Evolutionary conservation across 352 stramenopile species (phyloP).

Genomic region (Phytophthora fragariaefolia): DNA sequence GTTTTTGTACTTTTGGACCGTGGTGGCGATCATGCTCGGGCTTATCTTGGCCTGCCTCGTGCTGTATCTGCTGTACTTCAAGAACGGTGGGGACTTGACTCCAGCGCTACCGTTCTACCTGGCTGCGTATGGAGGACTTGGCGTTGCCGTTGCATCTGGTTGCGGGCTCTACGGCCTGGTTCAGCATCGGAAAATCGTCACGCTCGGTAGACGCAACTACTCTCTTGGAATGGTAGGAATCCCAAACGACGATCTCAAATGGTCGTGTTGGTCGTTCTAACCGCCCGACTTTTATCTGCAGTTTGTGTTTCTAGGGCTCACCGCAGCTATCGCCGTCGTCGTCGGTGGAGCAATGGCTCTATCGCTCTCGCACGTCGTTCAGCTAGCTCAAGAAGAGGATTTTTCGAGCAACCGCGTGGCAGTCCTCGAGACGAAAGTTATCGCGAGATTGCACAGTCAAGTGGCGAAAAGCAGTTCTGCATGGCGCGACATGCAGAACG

Average conservation of each 20-base stretch:
- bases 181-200: conserved; percentile 61
- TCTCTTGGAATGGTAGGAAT: conserved; percentile 53
- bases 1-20: conserved; percentile 63
- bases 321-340: conserved; percentile 51
- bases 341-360: conserved; percentile 57
- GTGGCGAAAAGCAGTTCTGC: conserved; percentile 28
- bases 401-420: conserved; percentile 45
- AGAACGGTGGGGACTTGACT: conserved; percentile 60
- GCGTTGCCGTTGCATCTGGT: conserved; percentile 47
- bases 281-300: conserved; percentile 16
- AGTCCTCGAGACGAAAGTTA: conserved; percentile 54
- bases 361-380: conserved; percentile 47
- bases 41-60: conserved; percentile 57
- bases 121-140: conserved; percentile 54
- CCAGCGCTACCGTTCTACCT: conserved; percentile 59
- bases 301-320: conserved; percentile 55
- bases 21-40: conserved; percentile 58
- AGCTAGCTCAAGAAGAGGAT: conserved; percentile 37
- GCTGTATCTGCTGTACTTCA: conserved; percentile 67
- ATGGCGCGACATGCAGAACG: conserved; percentile 58
- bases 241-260: not conserved
- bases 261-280: not conserved
- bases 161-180: conserved; percentile 59
- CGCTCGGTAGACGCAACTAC: conserved; percentile 62
- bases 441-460: conserved; percentile 50